Conservation (phyloP, 2,329 filamentous ascomycete species). For the Cercospora citrullina region DNA sequence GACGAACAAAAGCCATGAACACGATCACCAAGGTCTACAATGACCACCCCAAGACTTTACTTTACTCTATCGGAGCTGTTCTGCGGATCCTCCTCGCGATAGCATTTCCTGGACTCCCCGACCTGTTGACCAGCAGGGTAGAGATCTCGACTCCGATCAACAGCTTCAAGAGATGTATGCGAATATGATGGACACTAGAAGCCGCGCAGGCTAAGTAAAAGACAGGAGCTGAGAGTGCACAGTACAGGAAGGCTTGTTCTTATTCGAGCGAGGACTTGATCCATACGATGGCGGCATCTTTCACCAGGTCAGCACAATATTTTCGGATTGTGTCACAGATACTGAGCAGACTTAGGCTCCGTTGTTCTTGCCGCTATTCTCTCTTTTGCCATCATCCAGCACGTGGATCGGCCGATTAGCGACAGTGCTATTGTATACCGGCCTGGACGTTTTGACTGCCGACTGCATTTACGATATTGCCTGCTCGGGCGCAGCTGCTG, state of each 20-base stretch:
- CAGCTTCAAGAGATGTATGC: conserved; percentile 92
- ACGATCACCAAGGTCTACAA: conserved; percentile 32
- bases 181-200: background rate
- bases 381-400: conserved; percentile 76
- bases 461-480: conserved; percentile 77
- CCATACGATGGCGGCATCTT: conserved; percentile 92
- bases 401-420: conserved; percentile 45
- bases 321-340: background rate
- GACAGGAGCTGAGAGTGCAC: conserved; percentile 35
- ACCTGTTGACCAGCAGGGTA: conserved; percentile 83
- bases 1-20: conserved; percentile 24
- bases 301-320: conserved; percentile 55
- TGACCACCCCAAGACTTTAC: conserved; percentile 54
- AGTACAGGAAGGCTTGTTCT: conserved; percentile 96
- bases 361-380: conserved; percentile 86
- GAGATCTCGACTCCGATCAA: conserved; percentile 96
- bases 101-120: conserved; percentile 78
- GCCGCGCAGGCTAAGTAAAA: conserved; percentile 18
- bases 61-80: conserved; percentile 74
- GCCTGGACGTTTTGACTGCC: conserved; percentile 79
- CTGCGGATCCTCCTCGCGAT: conserved; percentile 78
- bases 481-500: conserved; percentile 73
- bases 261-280: conserved; percentile 94
- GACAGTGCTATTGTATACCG: conserved; percentile 76
- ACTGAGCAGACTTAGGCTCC: conserved; percentile 63